These are phyloP conservation scores for Podosphaera leucotricha DNA, from an alignment of 2,329 filamentous ascomycete species.

Conservation along the genomic window DNA sequence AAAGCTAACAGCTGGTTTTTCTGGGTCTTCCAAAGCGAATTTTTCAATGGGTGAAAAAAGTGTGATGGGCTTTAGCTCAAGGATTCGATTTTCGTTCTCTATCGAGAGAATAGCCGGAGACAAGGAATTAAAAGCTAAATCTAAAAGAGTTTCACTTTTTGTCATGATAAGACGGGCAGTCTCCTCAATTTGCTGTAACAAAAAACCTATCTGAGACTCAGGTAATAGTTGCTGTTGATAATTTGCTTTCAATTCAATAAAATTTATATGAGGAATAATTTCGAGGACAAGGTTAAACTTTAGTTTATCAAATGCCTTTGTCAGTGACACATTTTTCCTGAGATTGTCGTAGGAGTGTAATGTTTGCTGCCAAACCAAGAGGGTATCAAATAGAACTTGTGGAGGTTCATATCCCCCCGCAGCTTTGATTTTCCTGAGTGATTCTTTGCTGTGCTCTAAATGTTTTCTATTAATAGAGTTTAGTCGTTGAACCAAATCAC, in stretches of 20 bases:
- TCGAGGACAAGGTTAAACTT: conserved; percentile 61
- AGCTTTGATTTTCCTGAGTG: conserved; percentile 47
- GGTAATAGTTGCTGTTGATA: conserved; percentile 31
- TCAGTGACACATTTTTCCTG: conserved; percentile 23
- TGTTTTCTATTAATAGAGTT: conserved; percentile 42
- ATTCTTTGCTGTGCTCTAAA: conserved; percentile 37
- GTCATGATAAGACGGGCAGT: conserved; percentile 22
- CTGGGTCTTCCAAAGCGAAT: conserved; percentile 19
- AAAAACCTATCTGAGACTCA: conserved; percentile 25
- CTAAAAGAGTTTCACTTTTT: conserved; percentile 2
- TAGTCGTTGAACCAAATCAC: conserved; percentile 37
- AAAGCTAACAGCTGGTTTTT: conserved; percentile 40
- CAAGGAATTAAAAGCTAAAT: conserved; percentile 4
- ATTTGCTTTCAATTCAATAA: conserved; percentile 27
- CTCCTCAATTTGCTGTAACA: conserved; percentile 37
- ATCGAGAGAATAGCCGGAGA: conserved; percentile 9
- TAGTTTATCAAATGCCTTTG: conserved; percentile 42
- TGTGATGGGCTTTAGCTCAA: conserved; percentile 3
- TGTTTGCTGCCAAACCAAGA: conserved; percentile 72
- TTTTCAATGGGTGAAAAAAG: conserved; percentile 13
- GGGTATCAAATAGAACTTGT: conserved; percentile 44
- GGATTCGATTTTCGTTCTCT: conserved; percentile 9
- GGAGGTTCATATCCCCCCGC: conserved; percentile 28
- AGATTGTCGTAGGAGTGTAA: conserved; percentile 19
- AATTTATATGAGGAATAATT: conserved; percentile 34